Conservation (phyloP, 78 protist species). For the Diacronema lutheri region DNA sequence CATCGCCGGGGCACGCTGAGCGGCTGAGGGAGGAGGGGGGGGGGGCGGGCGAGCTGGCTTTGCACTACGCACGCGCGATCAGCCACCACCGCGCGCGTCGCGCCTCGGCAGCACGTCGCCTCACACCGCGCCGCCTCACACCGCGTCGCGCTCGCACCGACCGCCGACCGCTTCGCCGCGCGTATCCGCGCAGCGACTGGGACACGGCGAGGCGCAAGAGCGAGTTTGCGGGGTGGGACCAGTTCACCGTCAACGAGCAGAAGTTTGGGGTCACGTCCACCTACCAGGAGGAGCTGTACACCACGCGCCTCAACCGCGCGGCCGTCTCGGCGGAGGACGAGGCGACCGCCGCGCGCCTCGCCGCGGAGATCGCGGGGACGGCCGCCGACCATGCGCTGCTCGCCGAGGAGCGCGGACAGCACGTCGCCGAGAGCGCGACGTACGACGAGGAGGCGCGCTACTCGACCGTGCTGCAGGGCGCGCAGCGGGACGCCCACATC, state of each 20-base stretch:
- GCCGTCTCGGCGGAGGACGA: background rate
- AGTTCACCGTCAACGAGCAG: background rate
- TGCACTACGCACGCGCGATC: no score
- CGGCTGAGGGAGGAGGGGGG: no score
- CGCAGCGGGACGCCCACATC: no score
- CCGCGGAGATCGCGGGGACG: background rate
- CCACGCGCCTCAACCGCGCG: background rate
- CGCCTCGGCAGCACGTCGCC: no score
- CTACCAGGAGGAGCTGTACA: background rate
- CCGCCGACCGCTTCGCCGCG: no score
- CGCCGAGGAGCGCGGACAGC: background rate
- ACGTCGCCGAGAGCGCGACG: background rate
- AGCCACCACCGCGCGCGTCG: no score
- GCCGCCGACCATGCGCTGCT: background rate
- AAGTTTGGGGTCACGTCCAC: background rate
- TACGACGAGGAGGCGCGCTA: background rate
- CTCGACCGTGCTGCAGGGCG: background rate
- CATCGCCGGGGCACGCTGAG: no score
- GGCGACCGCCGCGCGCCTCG: background rate
- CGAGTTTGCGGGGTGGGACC: background rate
- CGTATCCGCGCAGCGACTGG: no score
- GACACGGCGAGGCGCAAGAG: no score
- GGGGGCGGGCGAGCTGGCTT: no score
- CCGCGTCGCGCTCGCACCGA: no score
- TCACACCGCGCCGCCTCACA: no score